phyloP scores from a whole-genome alignment of 1,284 basidiomycete genomes.

The Fistulina hepatica region DNA sequence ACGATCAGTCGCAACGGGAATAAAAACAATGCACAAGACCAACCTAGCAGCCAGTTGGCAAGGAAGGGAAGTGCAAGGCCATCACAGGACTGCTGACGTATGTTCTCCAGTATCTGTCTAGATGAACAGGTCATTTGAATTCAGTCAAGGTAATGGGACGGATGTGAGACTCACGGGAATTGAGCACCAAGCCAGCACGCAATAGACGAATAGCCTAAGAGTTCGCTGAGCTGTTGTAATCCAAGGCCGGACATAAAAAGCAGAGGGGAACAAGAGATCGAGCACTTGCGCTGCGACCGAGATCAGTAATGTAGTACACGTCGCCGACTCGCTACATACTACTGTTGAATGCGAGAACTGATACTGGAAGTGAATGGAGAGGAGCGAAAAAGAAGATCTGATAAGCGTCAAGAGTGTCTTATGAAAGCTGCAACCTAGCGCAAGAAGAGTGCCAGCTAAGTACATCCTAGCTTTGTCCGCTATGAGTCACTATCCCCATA shows the following conservation, averaged over 20 bases:
- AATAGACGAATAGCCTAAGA: constrained; percentile 71
- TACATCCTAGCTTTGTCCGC: too few species aligned
- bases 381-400: neutral
- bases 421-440: too few species aligned
- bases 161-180: constrained; percentile 65
- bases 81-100: constrained; percentile 63
- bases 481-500: too few species aligned
- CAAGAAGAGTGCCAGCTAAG: too few species aligned
- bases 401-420: neutral
- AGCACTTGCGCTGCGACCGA: too few species aligned
- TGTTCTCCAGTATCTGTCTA: constrained; percentile 75
- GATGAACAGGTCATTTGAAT: constrained; percentile 10
- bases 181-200: constrained; percentile 87
- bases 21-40: constrained; percentile 17
- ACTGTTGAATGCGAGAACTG: neutral
- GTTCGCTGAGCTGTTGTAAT: constrained; percentile 34
- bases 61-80: constrained; percentile 85
- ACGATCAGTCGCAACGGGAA: constrained; percentile 6
- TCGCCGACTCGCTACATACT: too few species aligned
- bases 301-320: too few species aligned
- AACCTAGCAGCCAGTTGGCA: constrained; percentile 82
- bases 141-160: constrained; percentile 2
- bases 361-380: neutral
- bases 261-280: neutral
- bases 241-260: neutral